Evolutionary conservation across 2,329 filamentous ascomycete genomes (phyloP), one percentile per base, ranked within the genome.

Genomic region (Fusarium floridanum): DNA sequence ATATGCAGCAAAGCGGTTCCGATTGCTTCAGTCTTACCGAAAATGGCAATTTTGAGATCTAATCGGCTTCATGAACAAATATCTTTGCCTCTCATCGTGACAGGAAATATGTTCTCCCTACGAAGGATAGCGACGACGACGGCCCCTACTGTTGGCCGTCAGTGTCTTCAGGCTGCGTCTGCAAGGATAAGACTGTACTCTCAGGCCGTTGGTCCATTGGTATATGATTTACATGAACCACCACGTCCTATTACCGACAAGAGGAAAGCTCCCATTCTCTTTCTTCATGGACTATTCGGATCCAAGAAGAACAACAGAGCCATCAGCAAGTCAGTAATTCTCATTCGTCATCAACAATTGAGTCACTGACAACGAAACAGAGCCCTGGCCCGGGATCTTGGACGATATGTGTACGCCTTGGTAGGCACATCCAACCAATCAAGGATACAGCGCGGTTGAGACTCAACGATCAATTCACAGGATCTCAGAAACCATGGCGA

Each of bases 401-500:
- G 92, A 66, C 90, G 95, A 67, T 91, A 92, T 67, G 90, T 98
- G 63, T 98, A 96, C 83, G 92, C 94, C 12, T 83, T 98, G 81
- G 93, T 95, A 83, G 90, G 81, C 61, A 66, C 41, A 64, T 66
- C 64, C 45, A 16, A 17, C 48, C 61, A 64, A 67, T 61, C 12
- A 45, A 65, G 34, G 20, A 36, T 48, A 37, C 50, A 53, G 41
- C 24, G 24, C 56, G 39, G 41, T 79, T 66, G 61, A 65, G 48
- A 70, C 61, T 72, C 43, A 69, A 75, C 70, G 59, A 43, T 50
- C 22, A 41, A 61, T 45, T 66, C 32, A 53, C 71, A 95, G 93
- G 96, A 98, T 82, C 89, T 98, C 20, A 91, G 96, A 76, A 98
- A 98, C 81, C 96, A 98, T 85, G 96, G 96, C 79, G 93, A 97